Base-by-base conservation (phyloP, 2,329 filamentous ascomycete genomes). In the Botrytis aclada region DNA sequence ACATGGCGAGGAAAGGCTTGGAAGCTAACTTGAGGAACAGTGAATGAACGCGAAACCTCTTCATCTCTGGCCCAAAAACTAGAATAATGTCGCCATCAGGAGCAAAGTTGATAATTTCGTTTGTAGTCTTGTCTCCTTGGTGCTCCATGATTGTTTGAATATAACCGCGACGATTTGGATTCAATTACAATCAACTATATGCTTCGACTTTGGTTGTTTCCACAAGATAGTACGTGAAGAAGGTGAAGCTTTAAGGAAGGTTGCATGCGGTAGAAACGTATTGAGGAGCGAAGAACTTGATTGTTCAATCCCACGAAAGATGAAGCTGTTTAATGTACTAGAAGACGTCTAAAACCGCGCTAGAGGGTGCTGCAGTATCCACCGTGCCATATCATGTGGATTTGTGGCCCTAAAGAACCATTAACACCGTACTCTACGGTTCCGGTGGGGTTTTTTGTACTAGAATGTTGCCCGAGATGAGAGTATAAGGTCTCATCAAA, bases 1-100 rank as follows among this genome's bases (percentile, higher is more conserved):
- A 73, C 71, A 76, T 73, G 71, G 71, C 75, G 43, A 60, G 60
- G 69, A 76, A 76, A 25, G 70, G 63, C 62, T 73, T 75, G 43
- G 75, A 76, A 18, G 73, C 72, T 43, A 41, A 37, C 66, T 74
- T 74, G 20, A 76, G 72, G 71, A 75, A 70, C 20, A 75, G 54
- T 65, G 72, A 75, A 43, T 72, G 61, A 69, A 73, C 72, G 47
- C 66, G 67, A 70, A 76, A 63, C 64, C 65, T 72, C 69, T 56
- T 65, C 54, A 72, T 67, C 61, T 73, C 75, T 10, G 72, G 70
- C 32, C 74, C 74, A 65, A 75, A 69, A 72, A 74, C 69, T 34
- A 76, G 56, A 54, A 75, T 74, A 45, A 74, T 58, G 39, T 76
- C 75, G 56, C 74, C 75, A 69, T 75, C 72, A 56, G 63, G 1